Percentiles rank a stretch among this genome's conserved stretches.
Conservation (phyloP, 257 asterid species). For the Hygrophila difformis region DNA sequence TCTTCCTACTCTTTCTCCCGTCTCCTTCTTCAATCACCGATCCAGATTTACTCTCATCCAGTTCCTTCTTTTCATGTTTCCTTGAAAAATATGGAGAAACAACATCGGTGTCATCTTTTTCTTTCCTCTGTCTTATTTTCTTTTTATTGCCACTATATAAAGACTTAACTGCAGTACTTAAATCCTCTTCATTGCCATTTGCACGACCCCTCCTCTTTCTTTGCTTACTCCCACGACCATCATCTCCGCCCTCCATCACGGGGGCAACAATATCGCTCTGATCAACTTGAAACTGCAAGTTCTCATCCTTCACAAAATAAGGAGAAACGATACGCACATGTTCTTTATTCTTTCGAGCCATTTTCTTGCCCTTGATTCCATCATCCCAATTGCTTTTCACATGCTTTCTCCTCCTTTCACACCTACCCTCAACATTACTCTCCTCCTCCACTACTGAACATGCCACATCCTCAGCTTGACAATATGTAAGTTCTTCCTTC, state of each 20-base stretch:
- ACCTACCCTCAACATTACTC: neutral
- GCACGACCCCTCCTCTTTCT: neutral
- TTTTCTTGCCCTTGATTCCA: conserved; percentile 3
- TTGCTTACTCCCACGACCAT: neutral
- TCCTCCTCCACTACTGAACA: neutral
- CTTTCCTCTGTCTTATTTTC: conserved; percentile 4
- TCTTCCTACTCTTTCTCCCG: neutral
- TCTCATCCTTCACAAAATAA: conserved; percentile 10
- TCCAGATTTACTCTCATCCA: neutral
- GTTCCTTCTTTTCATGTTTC: neutral
- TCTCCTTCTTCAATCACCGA: neutral
- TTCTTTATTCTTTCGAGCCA: neutral
- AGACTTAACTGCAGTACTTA: neutral
- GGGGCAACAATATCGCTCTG: neutral
- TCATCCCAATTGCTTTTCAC: conserved; percentile 5
- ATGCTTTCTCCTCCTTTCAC: neutral
- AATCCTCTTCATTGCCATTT: neutral
- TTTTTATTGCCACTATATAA: conserved; percentile 1
- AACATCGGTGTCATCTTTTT: neutral
- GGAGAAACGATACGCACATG: conserved; percentile 10
- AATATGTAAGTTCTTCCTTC: conserved; percentile 11
- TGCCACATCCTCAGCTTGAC: neutral
- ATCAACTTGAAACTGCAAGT: neutral
- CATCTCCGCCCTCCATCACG: conserved; percentile 1
- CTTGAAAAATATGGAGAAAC: conserved; percentile 4